Percentiles rank a stretch among this genome's conserved stretches.
phyloP scores from a whole-genome alignment of 768 basidiomycete genomes.

The Trametes cinnabarina region DNA sequence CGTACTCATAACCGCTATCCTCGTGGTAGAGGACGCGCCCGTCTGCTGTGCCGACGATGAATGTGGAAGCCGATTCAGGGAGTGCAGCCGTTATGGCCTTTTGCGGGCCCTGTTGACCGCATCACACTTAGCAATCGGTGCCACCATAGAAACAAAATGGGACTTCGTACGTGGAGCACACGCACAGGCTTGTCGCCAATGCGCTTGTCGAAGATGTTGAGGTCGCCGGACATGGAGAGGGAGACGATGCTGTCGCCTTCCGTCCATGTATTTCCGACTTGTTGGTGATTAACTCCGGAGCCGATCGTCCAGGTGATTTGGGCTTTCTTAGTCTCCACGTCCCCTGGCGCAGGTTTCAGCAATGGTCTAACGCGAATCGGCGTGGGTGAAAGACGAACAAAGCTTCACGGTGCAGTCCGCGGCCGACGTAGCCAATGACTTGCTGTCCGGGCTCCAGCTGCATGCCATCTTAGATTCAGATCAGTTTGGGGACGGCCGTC shows the following conservation, averaged over 20 bases:
- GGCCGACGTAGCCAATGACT: constrained; percentile 73
- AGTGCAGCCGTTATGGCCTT: constrained; percentile 71
- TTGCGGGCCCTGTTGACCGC: constrained; percentile 62
- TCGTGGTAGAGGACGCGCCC: constrained; percentile 72
- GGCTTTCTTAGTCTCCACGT: constrained; percentile 68
- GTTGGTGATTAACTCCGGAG: constrained; percentile 73
- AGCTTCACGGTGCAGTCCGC: constrained; percentile 86
- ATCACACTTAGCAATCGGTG: not conserved
- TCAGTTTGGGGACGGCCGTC: not conserved
- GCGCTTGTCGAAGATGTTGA: constrained; percentile 82
- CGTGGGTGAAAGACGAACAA: constrained; percentile 49
- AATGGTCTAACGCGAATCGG: not conserved
- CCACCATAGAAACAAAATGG: not conserved
- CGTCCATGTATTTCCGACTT: constrained; percentile 87
- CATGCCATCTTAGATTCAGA: constrained; percentile 53
- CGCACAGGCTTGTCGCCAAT: constrained; percentile 57
- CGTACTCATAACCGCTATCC: constrained; percentile 40
- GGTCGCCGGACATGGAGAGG: constrained; percentile 75
- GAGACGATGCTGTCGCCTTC: constrained; percentile 71
- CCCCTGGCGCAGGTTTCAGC: constrained; percentile 52
- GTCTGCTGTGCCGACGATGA: constrained; percentile 79
- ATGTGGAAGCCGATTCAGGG: constrained; percentile 49
- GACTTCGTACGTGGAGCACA: constrained; percentile 53
- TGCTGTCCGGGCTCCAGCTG: constrained; percentile 80
- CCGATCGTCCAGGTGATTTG: constrained; percentile 71